Percentiles rank a stretch among this genome's conserved stretches.
Evolutionary conservation across 495 filamentous ascomycete species (phyloP).

Genomic region (Friedmanniomyces endolithicus): DNA sequence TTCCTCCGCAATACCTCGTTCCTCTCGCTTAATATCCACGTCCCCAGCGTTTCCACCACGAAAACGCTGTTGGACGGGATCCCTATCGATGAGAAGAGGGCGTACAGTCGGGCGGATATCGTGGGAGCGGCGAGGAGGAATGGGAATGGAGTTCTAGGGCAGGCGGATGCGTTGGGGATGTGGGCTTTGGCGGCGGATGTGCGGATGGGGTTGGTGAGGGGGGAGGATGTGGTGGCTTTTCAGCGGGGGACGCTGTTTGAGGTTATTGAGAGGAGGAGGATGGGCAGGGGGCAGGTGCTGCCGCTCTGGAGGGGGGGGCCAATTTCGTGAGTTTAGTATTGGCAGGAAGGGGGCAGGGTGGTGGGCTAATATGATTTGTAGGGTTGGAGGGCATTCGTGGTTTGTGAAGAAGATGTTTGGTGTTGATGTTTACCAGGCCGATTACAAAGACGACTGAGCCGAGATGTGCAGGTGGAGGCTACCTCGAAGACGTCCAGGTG

Average conservation of each 20-base stretch:
- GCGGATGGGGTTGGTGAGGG: conserved; percentile 8
- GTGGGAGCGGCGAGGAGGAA: not conserved
- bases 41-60: conserved; percentile 5
- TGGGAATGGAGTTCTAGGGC: conserved; percentile 5
- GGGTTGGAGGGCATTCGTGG: conserved; percentile 12
- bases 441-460: not conserved
- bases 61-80: conserved; percentile 12
- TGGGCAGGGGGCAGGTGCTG: conserved; percentile 11
- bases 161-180: conserved; percentile 14
- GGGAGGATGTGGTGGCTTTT: conserved; percentile 14
- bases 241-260: conserved; percentile 11
- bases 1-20: conserved; percentile 11
- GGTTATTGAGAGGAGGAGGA: conserved; percentile 11
- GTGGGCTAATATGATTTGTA: not conserved
- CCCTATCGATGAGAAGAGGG: conserved; percentile 10
- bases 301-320: conserved; percentile 17
- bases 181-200: conserved; percentile 18
- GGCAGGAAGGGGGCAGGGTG: not conserved
- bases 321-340: conserved; percentile 11
- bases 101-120: conserved; percentile 10
- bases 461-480: too few species aligned
- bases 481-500: too few species aligned
- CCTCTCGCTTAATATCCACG: conserved; percentile 16
- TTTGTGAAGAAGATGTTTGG: conserved; percentile 5
- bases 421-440: conserved; percentile 7